Conservation (phyloP, 257 asterid species). For the Nicotiana noctiflora region DNA sequence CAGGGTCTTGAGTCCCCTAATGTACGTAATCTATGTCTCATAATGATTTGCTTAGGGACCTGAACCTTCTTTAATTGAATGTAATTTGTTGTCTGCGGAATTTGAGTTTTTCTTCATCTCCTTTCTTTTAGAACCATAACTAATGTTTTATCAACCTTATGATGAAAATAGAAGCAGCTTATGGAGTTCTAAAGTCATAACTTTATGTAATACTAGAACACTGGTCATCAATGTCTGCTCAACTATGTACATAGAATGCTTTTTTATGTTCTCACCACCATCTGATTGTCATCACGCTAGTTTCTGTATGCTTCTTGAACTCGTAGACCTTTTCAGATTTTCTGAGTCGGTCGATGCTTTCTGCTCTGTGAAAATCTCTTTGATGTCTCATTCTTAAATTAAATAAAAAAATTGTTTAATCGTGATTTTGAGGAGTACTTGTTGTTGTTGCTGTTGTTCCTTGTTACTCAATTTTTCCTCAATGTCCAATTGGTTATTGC, state of each 20-base stretch:
- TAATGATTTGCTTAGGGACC: not conserved
- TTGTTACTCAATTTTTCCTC: not conserved
- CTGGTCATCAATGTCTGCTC: not conserved
- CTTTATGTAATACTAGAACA: not conserved
- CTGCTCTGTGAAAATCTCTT: not conserved
- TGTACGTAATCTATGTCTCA: constrained; percentile 38
- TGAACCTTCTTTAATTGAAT: not conserved
- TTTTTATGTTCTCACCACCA: not conserved
- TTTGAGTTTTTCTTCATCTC: not conserved
- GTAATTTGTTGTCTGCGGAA: not conserved
- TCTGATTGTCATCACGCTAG: not conserved
- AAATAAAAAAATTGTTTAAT: not conserved
- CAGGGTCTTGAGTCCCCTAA: constrained; percentile 85
- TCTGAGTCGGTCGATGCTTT: not conserved
- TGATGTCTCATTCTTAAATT: not conserved
- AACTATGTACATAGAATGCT: not conserved
- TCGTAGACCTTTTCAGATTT: not conserved
- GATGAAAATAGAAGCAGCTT: not conserved
- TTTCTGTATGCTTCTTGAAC: not conserved
- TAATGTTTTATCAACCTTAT: not conserved
- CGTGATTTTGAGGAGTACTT: not conserved
- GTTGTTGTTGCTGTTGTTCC: no score
- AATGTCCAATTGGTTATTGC: not conserved
- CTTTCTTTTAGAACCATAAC: not conserved
- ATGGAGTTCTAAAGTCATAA: not conserved